Base-by-base conservation (phyloP, 2,329 filamentous ascomycete genomes). In the Aspergillus phoenicis region DNA sequence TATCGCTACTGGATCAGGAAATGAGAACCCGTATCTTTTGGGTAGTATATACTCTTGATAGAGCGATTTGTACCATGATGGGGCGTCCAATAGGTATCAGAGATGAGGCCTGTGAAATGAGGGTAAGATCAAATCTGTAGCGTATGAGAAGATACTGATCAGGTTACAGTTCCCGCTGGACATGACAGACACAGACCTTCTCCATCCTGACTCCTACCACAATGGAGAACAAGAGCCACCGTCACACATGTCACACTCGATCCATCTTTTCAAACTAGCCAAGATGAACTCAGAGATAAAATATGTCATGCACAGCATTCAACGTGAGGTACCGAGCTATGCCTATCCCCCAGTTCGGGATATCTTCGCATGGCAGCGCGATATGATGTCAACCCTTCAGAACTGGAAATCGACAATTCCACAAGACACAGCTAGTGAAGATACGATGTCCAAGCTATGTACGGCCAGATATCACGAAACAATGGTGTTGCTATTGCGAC, bases 221-320 rank as follows among this genome's bases (percentile, higher is more conserved):
- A 69, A 60, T 36, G 58, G 17, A 41, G 8, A 65, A 64, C 8
- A 52, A 5, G 45, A 57, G 33, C 57, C 66, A 41, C 63, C 62
- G 4, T 73, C 69, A 5, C 73, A 71, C 36, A 79, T 82, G 65
- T 67, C 75, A 0, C 81, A 76, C 52, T 78, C 82, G 0, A 77
- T 84, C 7, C 82, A 84, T 52, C 68, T 85, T 0, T 84, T 85
- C 58, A 70, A 59, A 54, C 51, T 74, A 2, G 67, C 73, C 1
- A 66, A 76, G 71, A 72, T 85, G 5, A 85, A 84, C 59, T 85
- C 84, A 0, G 83, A 85, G 65, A 84, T 85, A n/a, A 85, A 85
- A 69, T 85, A 84, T 52, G 75, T 85, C 2, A 79, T 82, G 38
- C 83, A 85, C 57, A 84, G 83, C 56, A 78, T 85, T 56, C 77